Conservation (phyloP, 2,329 filamentous ascomycete genomes). For the Talaromyces sp. region DNA sequence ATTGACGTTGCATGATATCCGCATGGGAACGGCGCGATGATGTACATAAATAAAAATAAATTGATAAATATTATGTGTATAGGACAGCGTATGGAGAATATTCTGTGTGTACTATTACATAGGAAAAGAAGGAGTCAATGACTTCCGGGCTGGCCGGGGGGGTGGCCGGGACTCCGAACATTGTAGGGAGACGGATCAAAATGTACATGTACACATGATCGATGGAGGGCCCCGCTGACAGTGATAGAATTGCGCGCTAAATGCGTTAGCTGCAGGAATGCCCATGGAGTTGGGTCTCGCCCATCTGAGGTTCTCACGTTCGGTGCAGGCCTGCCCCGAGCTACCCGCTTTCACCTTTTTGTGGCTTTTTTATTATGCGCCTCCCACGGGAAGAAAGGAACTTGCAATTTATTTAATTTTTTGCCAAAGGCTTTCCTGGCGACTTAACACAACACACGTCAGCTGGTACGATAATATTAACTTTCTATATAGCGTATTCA, state of each 20-base stretch:
- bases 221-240: not conserved
- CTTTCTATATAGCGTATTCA: not conserved
- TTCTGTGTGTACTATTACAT: not conserved
- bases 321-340: not conserved
- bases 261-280: not conserved
- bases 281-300: not conserved
- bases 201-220: not conserved
- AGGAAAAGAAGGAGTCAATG: not conserved
- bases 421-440: not conserved
- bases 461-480: not conserved
- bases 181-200: not conserved
- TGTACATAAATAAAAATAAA: not conserved
- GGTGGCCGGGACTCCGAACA: not conserved
- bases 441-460: not conserved
- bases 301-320: not conserved
- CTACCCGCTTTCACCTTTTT: not conserved
- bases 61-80: not conserved
- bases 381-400: not conserved
- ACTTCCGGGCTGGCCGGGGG: not conserved
- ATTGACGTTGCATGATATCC: slow-evolving; percentile 25
- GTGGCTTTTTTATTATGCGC: not conserved
- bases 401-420: not conserved
- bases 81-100: not conserved
- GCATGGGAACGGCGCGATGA: slow-evolving; percentile 13
- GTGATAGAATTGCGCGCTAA: not conserved